Evolutionary conservation across 257 asterid genomes (phyloP).

Genomic region (Nicotiana paniculata): DNA sequence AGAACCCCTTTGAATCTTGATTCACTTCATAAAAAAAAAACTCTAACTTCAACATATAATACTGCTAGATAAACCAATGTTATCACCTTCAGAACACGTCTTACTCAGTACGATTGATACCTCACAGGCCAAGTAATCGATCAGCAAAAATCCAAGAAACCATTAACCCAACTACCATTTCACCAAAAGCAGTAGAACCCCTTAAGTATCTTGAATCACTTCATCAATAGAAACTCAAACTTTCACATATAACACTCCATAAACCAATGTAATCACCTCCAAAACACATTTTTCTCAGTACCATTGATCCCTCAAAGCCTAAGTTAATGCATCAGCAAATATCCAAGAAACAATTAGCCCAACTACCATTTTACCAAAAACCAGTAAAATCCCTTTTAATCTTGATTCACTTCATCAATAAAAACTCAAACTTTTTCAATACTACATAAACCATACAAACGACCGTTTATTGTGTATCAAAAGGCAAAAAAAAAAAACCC

Average conservation of each 20-base stretch:
- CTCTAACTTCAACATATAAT: not conserved
- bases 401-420: not conserved
- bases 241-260: not conserved
- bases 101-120: no score
- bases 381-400: not conserved
- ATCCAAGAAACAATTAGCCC: not conserved
- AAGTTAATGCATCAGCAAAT: not conserved
- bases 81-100: no score
- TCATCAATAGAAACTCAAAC: not conserved
- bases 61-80: not conserved
- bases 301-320: not conserved
- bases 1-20: not conserved
- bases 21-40: not conserved
- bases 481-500: not conserved
- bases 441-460: not conserved
- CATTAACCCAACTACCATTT: not conserved
- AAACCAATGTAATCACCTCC: no score
- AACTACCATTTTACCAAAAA: not conserved
- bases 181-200: not conserved
- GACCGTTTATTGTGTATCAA: not conserved
- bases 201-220: not conserved
- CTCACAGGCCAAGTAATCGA: not conserved
- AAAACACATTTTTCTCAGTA: not conserved
- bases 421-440: not conserved
- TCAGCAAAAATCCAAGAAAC: slow-evolving; percentile 3